These are phyloP conservation scores for Cryptococcus maquisensis DNA, from an alignment of 1,284 basidiomycete genomes.

Conservation along the genomic window DNA sequence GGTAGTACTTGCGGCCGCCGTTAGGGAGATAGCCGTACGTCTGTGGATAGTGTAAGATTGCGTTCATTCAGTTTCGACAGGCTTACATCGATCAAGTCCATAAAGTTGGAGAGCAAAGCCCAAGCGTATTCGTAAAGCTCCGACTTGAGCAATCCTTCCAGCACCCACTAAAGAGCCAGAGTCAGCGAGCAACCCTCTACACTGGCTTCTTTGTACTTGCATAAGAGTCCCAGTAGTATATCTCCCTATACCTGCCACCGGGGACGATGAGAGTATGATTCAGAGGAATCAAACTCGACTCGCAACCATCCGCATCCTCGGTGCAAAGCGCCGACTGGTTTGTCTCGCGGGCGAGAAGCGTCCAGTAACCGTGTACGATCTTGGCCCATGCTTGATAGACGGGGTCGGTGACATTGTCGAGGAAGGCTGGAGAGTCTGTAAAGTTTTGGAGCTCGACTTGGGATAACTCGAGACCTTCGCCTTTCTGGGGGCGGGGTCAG, in stretches of 20 bases:
- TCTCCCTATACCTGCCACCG: slow-evolving; percentile 65
- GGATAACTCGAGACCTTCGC: slow-evolving; percentile 78
- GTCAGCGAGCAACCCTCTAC: background rate
- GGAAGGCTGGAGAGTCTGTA: slow-evolving; percentile 59
- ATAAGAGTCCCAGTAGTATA: slow-evolving; percentile 37
- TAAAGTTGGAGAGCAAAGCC: slow-evolving; percentile 79
- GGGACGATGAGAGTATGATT: slow-evolving; percentile 88
- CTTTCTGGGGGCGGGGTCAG: slow-evolving; percentile 45
- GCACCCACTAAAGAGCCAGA: slow-evolving; percentile 62
- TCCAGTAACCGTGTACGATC: slow-evolving; percentile 78
- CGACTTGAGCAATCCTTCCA: slow-evolving; percentile 74
- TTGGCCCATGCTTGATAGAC: slow-evolving; percentile 68
- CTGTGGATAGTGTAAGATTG: slow-evolving; percentile 10
- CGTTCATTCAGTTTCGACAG: slow-evolving; percentile 21
- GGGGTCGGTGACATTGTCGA: slow-evolving; percentile 67
- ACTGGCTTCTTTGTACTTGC: background rate
- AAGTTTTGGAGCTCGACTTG: slow-evolving; percentile 63
- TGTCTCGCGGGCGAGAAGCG: slow-evolving; percentile 64
- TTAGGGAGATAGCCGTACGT: slow-evolving; percentile 80
- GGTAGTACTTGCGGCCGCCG: slow-evolving; percentile 62
- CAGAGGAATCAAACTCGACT: slow-evolving; percentile 78
- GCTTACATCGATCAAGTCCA: slow-evolving; percentile 73
- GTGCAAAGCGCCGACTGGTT: slow-evolving; percentile 66
- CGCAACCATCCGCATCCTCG: slow-evolving; percentile 53
- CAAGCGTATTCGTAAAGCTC: slow-evolving; percentile 70